phyloP scores from a whole-genome alignment of 1,284 basidiomycete species.

The Microbotryomycetes sp. region DNA sequence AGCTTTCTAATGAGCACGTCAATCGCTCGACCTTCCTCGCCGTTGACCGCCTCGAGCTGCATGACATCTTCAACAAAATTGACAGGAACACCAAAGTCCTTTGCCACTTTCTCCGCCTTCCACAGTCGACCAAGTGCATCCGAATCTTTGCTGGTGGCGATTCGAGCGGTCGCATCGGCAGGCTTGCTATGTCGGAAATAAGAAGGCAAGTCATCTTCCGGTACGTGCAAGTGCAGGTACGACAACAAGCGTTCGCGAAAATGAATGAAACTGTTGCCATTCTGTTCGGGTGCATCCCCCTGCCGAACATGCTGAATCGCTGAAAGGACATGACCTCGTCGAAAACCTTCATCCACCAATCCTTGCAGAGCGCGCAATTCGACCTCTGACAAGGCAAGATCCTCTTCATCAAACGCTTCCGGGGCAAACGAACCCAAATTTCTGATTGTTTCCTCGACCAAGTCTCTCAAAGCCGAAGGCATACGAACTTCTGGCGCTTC shows the following conservation, averaged over 20 bases:
- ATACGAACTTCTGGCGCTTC: conserved; percentile 77
- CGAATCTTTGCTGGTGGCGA: conserved; percentile 32
- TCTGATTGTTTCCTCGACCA: conserved; percentile 59
- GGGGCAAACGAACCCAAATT: conserved; percentile 11
- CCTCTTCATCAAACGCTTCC: not conserved
- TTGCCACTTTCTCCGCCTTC: conserved; percentile 73
- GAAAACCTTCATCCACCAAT: conserved; percentile 42
- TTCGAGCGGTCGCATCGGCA: conserved; percentile 32
- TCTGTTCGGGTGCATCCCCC: not conserved
- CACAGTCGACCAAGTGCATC: conserved; percentile 67
- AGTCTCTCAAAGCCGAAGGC: conserved; percentile 65
- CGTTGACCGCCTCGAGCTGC: conserved; percentile 27
- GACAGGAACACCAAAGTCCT: conserved; percentile 75
- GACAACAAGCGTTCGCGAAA: conserved; percentile 61
- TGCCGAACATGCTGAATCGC: conserved; percentile 25
- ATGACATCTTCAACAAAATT: conserved; percentile 59
- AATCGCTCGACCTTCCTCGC: conserved; percentile 41
- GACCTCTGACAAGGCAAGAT: not conserved
- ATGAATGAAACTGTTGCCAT: conserved; percentile 41
- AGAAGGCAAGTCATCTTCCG: conserved; percentile 70
- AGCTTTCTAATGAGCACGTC: conserved; percentile 44
- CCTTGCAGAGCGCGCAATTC: not conserved
- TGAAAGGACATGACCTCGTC: conserved; percentile 44
- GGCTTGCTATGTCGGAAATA: conserved; percentile 51
- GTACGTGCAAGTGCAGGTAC: conserved; percentile 64